A percentile compares a stretch with the other conserved stretches of the same genome.
Evolutionary conservation across 371 early-diverging fungal genomes (phyloP).

Genomic region (Mucor piriformis): DNA sequence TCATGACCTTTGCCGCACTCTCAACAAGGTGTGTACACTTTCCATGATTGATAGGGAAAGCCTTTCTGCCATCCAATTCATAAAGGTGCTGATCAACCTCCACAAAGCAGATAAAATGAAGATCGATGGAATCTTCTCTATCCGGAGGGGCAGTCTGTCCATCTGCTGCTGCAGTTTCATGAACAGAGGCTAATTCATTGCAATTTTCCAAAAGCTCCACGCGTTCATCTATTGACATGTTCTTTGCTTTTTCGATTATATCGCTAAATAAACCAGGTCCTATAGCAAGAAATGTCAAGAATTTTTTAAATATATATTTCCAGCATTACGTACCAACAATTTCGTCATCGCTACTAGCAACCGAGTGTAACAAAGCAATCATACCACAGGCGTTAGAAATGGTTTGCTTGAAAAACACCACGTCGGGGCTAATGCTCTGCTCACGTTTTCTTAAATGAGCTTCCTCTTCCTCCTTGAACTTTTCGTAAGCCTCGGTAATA

Average conservation of each 20-base stretch:
- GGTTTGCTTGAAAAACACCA: conserved; percentile 84
- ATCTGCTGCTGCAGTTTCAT: conserved; percentile 57
- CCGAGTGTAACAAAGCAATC: conserved; percentile 77
- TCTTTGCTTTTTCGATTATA: conserved; percentile 61
- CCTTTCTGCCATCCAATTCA: conserved; percentile 86
- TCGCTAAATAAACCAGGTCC: conserved; percentile 63
- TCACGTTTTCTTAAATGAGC: conserved; percentile 50
- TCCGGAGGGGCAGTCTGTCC: conserved; percentile 79
- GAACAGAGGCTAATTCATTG: conserved; percentile 59
- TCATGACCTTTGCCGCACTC: conserved; percentile 66
- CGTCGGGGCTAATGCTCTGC: conserved; percentile 54
- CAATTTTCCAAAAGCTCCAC: conserved; percentile 69
- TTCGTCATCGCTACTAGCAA: conserved; percentile 65
- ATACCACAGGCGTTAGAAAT: conserved; percentile 93
- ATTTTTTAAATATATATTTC: no score
- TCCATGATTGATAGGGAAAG: conserved; percentile 86
- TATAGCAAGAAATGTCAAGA: no score
- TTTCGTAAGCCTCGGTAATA: conserved; percentile 61
- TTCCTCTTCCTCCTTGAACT: conserved; percentile 57
- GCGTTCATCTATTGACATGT: conserved; percentile 70
- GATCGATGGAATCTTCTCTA: conserved; percentile 50
- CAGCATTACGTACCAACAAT: conserved; percentile 47
- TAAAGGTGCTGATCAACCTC: conserved; percentile 75
- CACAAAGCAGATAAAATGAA: conserved; percentile 88
- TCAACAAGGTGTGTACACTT: conserved; percentile 57